phyloP scores from a whole-genome alignment of 495 filamentous ascomycete genomes.

The Poronia punctata region DNA sequence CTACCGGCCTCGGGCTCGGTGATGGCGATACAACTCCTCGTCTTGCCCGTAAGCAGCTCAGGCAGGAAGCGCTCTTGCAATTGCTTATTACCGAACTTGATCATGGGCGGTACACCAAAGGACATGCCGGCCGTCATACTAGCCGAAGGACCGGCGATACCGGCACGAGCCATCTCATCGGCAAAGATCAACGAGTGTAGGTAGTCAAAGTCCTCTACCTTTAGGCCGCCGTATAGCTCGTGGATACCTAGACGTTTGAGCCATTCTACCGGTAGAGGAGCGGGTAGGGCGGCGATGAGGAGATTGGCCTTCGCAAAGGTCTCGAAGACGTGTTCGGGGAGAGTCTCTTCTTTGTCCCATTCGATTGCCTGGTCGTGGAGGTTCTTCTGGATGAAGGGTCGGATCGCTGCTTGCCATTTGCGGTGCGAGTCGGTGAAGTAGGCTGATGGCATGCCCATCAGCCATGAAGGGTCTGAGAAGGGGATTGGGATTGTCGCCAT shows the following conservation, averaged over 20 bases:
- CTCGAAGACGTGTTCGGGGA: slow-evolving; percentile 55
- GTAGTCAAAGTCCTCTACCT: slow-evolving; percentile 70
- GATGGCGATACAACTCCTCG: slow-evolving; percentile 66
- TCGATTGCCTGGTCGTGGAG: slow-evolving; percentile 55
- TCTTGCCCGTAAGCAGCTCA: slow-evolving; percentile 58
- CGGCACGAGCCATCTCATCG: slow-evolving; percentile 63
- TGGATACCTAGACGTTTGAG: slow-evolving; percentile 57
- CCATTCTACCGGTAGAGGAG: slow-evolving; percentile 62
- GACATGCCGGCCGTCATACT: slow-evolving; percentile 62
- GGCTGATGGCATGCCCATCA: slow-evolving; percentile 60
- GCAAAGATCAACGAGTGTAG: slow-evolving; percentile 60
- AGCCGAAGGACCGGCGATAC: slow-evolving; percentile 52
- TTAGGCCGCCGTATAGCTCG: slow-evolving; percentile 56
- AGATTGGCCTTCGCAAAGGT: slow-evolving; percentile 56
- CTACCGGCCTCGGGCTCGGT: slow-evolving; percentile 68
- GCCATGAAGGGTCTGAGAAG: slow-evolving; percentile 68
- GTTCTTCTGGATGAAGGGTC: slow-evolving; percentile 54
- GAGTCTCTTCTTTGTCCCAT: slow-evolving; percentile 55
- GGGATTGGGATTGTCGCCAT: slow-evolving; percentile 38
- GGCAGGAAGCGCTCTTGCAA: slow-evolving; percentile 60
- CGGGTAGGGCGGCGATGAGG: slow-evolving; percentile 57
- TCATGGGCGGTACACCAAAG: slow-evolving; percentile 62
- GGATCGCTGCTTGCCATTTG: slow-evolving; percentile 60
- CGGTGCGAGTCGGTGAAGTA: slow-evolving; percentile 58
- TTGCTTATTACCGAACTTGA: slow-evolving; percentile 56